Evolutionary conservation across 768 basidiomycete genomes (phyloP), one percentile per base, ranked within the genome.

Genomic region (Daedalea quercina): DNA sequence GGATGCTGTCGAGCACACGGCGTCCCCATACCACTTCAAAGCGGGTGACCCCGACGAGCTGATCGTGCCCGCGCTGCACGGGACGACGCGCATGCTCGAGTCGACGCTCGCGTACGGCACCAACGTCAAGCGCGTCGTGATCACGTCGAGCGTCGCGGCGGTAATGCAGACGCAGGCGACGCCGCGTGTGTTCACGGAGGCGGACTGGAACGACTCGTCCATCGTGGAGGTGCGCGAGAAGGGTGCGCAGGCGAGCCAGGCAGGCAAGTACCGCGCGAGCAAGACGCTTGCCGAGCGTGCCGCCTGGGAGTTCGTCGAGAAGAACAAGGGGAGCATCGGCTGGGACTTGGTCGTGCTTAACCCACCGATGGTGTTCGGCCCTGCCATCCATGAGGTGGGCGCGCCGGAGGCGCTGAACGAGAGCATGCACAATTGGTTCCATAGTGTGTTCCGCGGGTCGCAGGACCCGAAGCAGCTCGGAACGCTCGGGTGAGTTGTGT

Each of bases 21-120:
- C 84, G 0, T 85, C 84, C 0, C 86, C 86, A 0, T 73, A 82
- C 59, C 68, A 75, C 48, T 55, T 70, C 19, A 66, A 74, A 1
- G 71, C 70, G 1, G 69, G 71, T 17, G 73, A 81, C 37, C 67
- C 70, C 3, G 53, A 69, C 6, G 82, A 85, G 52, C 59, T 86
- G 35, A 81, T 89, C 55, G 66, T 64, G 17, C 90, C 90, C 2
- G 89, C 90, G 19, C 77, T 90, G 6, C 69, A 79, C 7, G 88
- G 88, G 2, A 91, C 87, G 0, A 58, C 77, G 1, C 74, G 78
- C 6, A 72, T 90, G 9, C 69, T 92, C 23, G 68, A 79, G 53
- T 81, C 81, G 42, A 75, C 79, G 3, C 61, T 77, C 82, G 79
- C 83, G 81, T 70, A 74, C 72, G 3, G 65, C 60, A 77, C 55